These are phyloP conservation scores for Boletus subcaerulescens DNA, from an alignment of 768 basidiomycete species.

Conservation along the genomic window DNA sequence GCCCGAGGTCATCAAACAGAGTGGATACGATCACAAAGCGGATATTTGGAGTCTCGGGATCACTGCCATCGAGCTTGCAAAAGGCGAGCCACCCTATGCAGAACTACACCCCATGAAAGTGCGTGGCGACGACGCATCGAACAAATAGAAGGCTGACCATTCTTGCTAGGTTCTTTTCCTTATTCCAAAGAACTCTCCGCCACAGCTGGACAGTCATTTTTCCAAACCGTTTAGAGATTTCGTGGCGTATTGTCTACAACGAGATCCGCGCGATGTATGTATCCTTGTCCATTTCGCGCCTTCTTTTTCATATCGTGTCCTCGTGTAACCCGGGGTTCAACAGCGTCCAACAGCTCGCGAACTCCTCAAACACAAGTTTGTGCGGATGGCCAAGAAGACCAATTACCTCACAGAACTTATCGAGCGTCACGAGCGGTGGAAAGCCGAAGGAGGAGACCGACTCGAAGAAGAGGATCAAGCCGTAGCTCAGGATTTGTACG, in stretches of 20 bases:
- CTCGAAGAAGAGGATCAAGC: constrained; percentile 69
- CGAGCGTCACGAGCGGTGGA: constrained; percentile 93
- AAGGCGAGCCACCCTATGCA: constrained; percentile 97
- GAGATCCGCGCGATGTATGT: constrained; percentile 88
- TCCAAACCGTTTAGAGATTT: constrained; percentile 94
- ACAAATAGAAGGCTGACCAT: not conserved
- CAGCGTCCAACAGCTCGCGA: constrained; percentile 95
- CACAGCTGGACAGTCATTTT: constrained; percentile 85
- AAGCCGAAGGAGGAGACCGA: constrained; percentile 79
- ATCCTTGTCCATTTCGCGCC: not conserved
- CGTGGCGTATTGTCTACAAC: constrained; percentile 86
- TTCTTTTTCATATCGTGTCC: constrained; percentile 1
- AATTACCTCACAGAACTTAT: constrained; percentile 94
- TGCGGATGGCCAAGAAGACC: constrained; percentile 92
- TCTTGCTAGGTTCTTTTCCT: constrained; percentile 82
- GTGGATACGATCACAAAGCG: constrained; percentile 97
- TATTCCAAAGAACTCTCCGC: constrained; percentile 97
- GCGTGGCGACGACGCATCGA: constrained; percentile 12
- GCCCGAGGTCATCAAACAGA: constrained; percentile 99
- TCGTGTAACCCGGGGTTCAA: constrained; percentile 17
- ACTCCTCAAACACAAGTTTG: constrained; percentile 93
- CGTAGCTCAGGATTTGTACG: constrained; percentile 62
- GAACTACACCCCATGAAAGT: constrained; percentile 99
- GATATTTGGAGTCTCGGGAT: constrained; percentile 99
- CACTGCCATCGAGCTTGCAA: constrained; percentile 95